Conservation (phyloP, 495 filamentous ascomycete genomes). For the Pyrenopolyporus hunteri region DNA sequence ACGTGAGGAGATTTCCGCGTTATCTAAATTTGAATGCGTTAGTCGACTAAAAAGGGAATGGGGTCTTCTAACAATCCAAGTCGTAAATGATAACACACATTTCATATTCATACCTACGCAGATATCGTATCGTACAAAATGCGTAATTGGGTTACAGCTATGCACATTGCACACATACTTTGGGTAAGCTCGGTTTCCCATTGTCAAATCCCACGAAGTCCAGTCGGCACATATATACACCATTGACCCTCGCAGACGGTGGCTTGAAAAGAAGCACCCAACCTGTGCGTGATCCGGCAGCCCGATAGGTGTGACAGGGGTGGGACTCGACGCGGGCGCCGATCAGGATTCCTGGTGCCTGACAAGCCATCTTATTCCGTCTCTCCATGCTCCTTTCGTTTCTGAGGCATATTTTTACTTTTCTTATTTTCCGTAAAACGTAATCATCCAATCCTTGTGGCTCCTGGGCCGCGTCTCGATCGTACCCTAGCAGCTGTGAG, state of each 20-base stretch:
- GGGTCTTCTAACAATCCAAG: no score
- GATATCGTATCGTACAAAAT: no score
- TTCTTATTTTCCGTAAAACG: no score
- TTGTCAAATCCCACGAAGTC: conserved; percentile 12
- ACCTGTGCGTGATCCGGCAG: conserved; percentile 29
- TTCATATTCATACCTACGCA: no score
- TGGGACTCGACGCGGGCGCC: conserved; percentile 17
- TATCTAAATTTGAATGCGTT: no score
- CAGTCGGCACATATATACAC: no score
- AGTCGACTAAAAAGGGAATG: no score
- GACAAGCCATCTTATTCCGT: neutral
- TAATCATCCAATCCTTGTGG: no score
- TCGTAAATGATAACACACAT: no score
- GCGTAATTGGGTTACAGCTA: conserved; percentile 23
- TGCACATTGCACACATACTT: no score
- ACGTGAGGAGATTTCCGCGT: no score
- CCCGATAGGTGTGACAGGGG: conserved; percentile 22
- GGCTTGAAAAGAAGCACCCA: conserved; percentile 6
- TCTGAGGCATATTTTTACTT: conserved; percentile 1
- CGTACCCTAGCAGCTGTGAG: neutral
- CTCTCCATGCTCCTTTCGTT: neutral
- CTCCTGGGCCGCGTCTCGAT: no score
- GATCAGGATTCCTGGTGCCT: conserved; percentile 24
- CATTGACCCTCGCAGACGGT: neutral
- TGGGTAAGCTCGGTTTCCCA: conserved; percentile 3